phyloP scores from a whole-genome alignment of 2,329 filamentous ascomycete species.

The Colletotrichum sidae region DNA sequence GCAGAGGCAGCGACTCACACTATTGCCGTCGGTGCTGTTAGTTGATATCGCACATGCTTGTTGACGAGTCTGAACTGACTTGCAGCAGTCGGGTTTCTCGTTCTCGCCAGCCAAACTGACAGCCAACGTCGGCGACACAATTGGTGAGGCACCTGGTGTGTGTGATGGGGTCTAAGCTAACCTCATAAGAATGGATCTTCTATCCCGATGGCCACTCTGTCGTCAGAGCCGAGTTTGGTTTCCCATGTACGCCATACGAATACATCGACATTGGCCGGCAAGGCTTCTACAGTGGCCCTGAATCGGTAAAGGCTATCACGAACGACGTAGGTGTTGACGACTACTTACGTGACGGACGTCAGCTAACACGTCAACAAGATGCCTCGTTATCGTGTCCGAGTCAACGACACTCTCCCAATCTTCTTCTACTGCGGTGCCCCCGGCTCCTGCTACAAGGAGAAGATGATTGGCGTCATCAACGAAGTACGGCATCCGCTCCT shows the following conservation, averaged over 20 bases:
- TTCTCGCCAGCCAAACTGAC: slow-evolving; percentile 45
- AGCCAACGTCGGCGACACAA: slow-evolving; percentile 59
- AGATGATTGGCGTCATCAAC: slow-evolving; percentile 84
- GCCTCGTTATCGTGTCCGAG: slow-evolving; percentile 53
- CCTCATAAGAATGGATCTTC: slow-evolving; percentile 65
- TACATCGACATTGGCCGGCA: slow-evolving; percentile 58
- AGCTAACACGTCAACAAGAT: slow-evolving; percentile 54
- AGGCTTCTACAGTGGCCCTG: slow-evolving; percentile 66
- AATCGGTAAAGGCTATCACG: slow-evolving; percentile 57
- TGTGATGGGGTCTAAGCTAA: background rate
- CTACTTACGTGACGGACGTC: slow-evolving; percentile 37
- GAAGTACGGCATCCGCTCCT: slow-evolving; percentile 57
- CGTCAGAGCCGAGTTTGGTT: slow-evolving; percentile 67
- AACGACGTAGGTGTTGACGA: slow-evolving; percentile 53
- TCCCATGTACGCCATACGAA: slow-evolving; percentile 74
- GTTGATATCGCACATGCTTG: background rate
- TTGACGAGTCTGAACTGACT: background rate
- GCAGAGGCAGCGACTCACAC: slow-evolving; percentile 27
- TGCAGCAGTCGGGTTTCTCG: slow-evolving; percentile 43
- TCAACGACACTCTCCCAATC: slow-evolving; percentile 73
- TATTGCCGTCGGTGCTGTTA: slow-evolving; percentile 36
- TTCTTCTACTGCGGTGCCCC: slow-evolving; percentile 79
- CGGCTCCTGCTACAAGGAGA: slow-evolving; percentile 70
- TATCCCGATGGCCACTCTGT: slow-evolving; percentile 74
- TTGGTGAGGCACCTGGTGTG: slow-evolving; percentile 49